These are phyloP conservation scores for Trametes coccinea DNA, from an alignment of 768 basidiomycete species.

Conservation along the genomic window DNA sequence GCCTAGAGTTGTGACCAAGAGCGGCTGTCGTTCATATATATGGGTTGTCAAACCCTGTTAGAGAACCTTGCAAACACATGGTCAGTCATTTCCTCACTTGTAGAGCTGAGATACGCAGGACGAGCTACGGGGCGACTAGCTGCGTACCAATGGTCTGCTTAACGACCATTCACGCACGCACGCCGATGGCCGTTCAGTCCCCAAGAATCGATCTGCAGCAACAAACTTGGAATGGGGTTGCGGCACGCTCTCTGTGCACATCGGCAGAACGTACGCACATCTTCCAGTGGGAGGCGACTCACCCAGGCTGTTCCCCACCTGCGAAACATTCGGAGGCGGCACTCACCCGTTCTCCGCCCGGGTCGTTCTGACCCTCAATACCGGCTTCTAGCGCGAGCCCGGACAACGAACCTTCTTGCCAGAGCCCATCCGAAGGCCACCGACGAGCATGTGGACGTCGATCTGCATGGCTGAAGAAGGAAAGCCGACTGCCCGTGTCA, in stretches of 20 bases:
- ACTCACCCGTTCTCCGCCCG: not conserved
- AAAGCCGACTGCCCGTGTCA: not conserved
- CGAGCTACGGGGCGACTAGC: too few relatives aligned
- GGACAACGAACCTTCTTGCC: slow-evolving; percentile 1
- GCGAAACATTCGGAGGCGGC: not conserved
- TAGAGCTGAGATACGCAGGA: too few relatives aligned
- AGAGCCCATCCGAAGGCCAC: not conserved
- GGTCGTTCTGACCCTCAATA: slow-evolving; percentile 2
- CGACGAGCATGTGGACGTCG: slow-evolving; percentile 8
- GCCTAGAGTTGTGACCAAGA: too few relatives aligned
- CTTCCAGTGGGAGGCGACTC: not conserved
- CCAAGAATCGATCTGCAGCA: not conserved
- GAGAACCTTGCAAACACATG: too few relatives aligned
- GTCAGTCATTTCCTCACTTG: too few relatives aligned
- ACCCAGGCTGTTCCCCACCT: not conserved
- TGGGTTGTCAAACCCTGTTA: too few relatives aligned
- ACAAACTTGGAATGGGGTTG: not conserved
- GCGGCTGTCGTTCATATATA: too few relatives aligned
- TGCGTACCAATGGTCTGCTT: too few relatives aligned
- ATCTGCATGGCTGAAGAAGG: slow-evolving; percentile 10
- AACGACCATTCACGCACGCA: too few relatives aligned
- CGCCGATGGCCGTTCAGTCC: not conserved
- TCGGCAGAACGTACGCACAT: not conserved
- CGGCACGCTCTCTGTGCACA: not conserved
- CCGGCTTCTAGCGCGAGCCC: slow-evolving; percentile 9